Evolutionary conservation across 2,329 filamentous ascomycete species (phyloP), one percentile per base, ranked within the genome.

Genomic region (Camillea tinctor): DNA sequence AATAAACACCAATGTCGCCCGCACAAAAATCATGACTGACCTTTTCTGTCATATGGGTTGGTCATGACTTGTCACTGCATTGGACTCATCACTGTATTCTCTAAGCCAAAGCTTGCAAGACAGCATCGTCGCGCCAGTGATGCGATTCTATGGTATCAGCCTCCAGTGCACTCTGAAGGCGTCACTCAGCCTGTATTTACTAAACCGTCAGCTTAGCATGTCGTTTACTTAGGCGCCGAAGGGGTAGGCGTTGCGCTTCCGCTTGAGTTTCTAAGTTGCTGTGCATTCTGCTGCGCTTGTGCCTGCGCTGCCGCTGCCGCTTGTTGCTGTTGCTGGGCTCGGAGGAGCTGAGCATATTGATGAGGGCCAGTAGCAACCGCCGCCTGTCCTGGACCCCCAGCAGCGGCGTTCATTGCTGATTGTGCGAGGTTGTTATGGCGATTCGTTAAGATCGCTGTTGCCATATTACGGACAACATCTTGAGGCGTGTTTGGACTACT

Each of bases 271-370:
- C 68, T 66, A 24, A 68, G 69, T 61, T 74, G 72, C 48, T 75
- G 75, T 20, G 60, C 62, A 55, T 26, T 57, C 52, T 72, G 74
- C 26, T 68, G 73, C 56, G 62, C 66, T 44, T 68, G 69, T 1
- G 65, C 64, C 0, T 68, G 68, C 9, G 72, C 72, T 11, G 75
- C 74, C 61, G 68, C 70, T 2, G 71, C 69, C 8, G 75, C 74
- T 60, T 79, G 80, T 24, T 78, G 76, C 62, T 84, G 81, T 62
- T 86, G 84, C 65, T 86, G 84, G 48, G 84, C 82, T 51, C 84
- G 75, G 8, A 87, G 77, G 36, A 86, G 74, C 58, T 84, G 83
- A 1, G 84, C 84, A 67, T 87, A 86, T 62, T 87, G 84, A 49
- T 86, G 83, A 24, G 84, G 84, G 59, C 80, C 78, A 55, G 80